Conservation (phyloP, 345 rosid species). For the Sisymbrium irio region DNA sequence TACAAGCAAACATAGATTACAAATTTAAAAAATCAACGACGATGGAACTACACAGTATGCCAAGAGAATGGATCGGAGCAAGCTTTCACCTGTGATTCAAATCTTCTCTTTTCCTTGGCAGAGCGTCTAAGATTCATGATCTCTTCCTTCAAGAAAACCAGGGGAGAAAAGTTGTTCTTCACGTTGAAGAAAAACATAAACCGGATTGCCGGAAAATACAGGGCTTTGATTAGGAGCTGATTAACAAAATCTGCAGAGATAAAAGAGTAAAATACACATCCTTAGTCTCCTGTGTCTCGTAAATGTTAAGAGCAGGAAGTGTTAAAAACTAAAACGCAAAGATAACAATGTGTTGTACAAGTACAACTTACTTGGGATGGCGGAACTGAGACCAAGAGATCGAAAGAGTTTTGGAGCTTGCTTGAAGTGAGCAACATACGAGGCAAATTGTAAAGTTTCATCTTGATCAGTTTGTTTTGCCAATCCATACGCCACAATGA, state of each 20-base stretch:
- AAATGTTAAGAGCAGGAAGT: not conserved
- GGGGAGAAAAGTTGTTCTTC: not conserved
- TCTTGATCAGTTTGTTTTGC: not conserved
- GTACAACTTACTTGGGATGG: conserved; percentile 21
- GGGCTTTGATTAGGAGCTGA: not conserved
- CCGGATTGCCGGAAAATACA: conserved; percentile 14
- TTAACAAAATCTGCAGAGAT: conserved; percentile 16
- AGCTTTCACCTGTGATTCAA: conserved; percentile 24
- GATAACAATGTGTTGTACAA: not conserved
- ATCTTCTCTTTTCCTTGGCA: conserved; percentile 5
- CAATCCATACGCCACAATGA: conserved; percentile 24
- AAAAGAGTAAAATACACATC: not conserved
- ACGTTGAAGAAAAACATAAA: conserved; percentile 22
- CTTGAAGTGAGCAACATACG: conserved; percentile 9
- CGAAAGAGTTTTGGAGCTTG: conserved; percentile 31
- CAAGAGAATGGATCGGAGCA: not conserved
- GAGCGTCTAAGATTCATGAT: conserved; percentile 9
- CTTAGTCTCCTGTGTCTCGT: not conserved
- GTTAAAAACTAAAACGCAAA: not conserved
- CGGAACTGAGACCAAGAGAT: conserved; percentile 18
- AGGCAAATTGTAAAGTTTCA: not conserved
- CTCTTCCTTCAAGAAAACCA: conserved; percentile 13
- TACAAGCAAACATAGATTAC: conserved; percentile 11
- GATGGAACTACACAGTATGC: not conserved
- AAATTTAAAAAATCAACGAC: not conserved